Percentiles rank a stretch among this genome's conserved stretches.
These are phyloP conservation scores for Dendrobium chrysotoxum DNA, from an alignment of 106 monocot species.

Conservation along the genomic window DNA sequence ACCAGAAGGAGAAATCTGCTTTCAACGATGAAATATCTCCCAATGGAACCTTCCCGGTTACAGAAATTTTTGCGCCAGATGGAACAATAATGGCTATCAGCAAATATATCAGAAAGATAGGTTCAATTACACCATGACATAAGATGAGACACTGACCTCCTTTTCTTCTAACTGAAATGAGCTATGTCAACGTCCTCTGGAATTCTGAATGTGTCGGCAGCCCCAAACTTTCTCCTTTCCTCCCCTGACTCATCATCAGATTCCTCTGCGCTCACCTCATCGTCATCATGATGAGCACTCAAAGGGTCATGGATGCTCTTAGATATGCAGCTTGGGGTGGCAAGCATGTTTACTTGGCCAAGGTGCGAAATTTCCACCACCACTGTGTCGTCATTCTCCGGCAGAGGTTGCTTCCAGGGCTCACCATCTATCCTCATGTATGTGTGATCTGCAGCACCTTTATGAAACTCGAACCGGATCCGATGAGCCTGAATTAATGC, in stretches of 20 bases:
- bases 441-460: constrained; percentile 58
- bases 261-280: constrained; percentile 4
- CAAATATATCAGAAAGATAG: too few relatives aligned
- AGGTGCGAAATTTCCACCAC: constrained; percentile 82
- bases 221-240: constrained; percentile 86
- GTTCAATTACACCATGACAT: too few relatives aligned
- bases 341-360: constrained; percentile 75
- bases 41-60: too few relatives aligned
- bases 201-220: constrained; percentile 79
- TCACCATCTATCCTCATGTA: constrained; percentile 95
- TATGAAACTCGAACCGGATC: constrained; percentile 80
- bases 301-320: constrained; percentile 55
- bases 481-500: constrained; percentile 47
- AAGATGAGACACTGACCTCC: not conserved
- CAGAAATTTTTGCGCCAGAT: too few relatives aligned
- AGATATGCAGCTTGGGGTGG: constrained; percentile 46
- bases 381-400: constrained; percentile 59
- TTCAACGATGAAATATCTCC: too few relatives aligned
- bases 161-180: constrained; percentile 42
- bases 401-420: constrained; percentile 95
- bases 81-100: too few relatives aligned
- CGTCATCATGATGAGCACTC: constrained; percentile 2
- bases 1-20: too few relatives aligned
- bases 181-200: constrained; percentile 62
- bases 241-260: constrained; percentile 47